These are phyloP conservation scores for Aspergillus quadricinctus DNA, from an alignment of 2,329 filamentous ascomycete genomes.

Conservation along the genomic window DNA sequence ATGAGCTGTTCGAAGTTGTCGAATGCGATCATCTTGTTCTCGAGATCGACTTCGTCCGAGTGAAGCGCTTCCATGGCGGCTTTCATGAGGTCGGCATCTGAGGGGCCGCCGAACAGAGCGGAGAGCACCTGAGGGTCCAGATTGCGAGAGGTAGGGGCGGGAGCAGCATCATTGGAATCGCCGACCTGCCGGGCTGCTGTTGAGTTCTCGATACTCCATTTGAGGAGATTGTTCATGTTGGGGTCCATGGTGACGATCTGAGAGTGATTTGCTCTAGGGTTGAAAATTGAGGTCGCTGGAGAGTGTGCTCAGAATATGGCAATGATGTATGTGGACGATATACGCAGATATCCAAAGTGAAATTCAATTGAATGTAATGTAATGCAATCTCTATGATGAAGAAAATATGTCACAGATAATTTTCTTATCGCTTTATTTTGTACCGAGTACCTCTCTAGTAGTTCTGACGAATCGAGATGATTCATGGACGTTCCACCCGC, in stretches of 20 bases:
- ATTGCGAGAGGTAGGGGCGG: slow-evolving; percentile 30
- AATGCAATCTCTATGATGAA: background rate
- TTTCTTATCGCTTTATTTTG: background rate
- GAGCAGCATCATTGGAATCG: slow-evolving; percentile 31
- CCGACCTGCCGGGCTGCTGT: slow-evolving; percentile 31
- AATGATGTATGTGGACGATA: background rate
- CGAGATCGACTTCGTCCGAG: slow-evolving; percentile 61
- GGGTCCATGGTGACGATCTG: slow-evolving; percentile 48
- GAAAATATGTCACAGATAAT: background rate
- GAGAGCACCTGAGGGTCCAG: slow-evolving; percentile 68
- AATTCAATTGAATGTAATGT: background rate
- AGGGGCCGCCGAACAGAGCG: slow-evolving; percentile 74
- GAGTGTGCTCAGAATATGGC: background rate
- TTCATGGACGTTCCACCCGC: background rate
- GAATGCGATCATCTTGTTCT: slow-evolving; percentile 77
- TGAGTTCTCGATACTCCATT: slow-evolving; percentile 70
- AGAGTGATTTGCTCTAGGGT: slow-evolving; percentile 5
- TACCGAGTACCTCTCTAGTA: background rate
- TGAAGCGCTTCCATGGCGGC: slow-evolving; percentile 74
- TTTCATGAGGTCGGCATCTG: slow-evolving; percentile 88
- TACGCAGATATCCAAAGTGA: background rate
- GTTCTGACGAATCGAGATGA: background rate
- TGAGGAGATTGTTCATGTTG: slow-evolving; percentile 70
- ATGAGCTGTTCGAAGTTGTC: slow-evolving; percentile 94
- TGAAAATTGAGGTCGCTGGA: slow-evolving; percentile 2